Percentiles rank a stretch among this genome's conserved stretches.
These are phyloP conservation scores for Monilinia fructicola DNA, from an alignment of 2,329 filamentous ascomycete species.

Conservation along the genomic window DNA sequence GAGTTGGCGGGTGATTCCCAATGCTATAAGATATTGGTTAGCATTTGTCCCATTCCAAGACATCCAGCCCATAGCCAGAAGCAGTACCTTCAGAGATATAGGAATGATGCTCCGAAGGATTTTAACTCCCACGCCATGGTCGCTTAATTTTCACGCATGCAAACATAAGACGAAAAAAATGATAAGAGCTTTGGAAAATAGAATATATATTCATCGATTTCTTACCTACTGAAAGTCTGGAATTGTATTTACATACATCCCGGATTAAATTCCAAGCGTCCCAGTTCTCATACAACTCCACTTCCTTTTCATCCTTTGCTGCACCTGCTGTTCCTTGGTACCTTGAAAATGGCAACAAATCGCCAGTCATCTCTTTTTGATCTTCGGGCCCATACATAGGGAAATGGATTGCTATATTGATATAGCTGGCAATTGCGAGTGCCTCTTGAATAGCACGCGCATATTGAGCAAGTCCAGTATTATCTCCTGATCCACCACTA, in stretches of 20 bases:
- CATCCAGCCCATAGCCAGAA: constrained; percentile 19
- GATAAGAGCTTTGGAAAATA: constrained; percentile 6
- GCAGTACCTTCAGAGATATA: constrained; percentile 36
- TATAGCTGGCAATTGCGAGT: constrained; percentile 69
- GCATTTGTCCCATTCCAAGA: constrained; percentile 14
- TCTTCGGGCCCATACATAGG: constrained; percentile 77
- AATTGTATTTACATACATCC: constrained; percentile 79
- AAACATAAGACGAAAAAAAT: background rate
- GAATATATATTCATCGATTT: constrained; percentile 37
- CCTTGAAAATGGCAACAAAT: constrained; percentile 38
- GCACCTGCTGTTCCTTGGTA: constrained; percentile 41
- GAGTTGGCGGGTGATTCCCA: constrained; percentile 58
- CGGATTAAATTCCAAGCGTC: constrained; percentile 91
- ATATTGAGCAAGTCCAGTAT: constrained; percentile 67
- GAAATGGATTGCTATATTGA: constrained; percentile 78
- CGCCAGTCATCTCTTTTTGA: constrained; percentile 42
- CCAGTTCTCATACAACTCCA: constrained; percentile 80
- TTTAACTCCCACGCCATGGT: constrained; percentile 29
- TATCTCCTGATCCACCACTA: constrained; percentile 49
- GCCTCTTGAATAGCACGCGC: constrained; percentile 81
- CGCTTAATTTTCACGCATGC: constrained; percentile 26
- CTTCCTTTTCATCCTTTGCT: constrained; percentile 45
- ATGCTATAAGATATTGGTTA: constrained; percentile 36
- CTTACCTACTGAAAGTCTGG: constrained; percentile 81
- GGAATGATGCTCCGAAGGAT: constrained; percentile 34